Conservation (phyloP, 306 rosid species). For the Castanopsis chinensis region DNA sequence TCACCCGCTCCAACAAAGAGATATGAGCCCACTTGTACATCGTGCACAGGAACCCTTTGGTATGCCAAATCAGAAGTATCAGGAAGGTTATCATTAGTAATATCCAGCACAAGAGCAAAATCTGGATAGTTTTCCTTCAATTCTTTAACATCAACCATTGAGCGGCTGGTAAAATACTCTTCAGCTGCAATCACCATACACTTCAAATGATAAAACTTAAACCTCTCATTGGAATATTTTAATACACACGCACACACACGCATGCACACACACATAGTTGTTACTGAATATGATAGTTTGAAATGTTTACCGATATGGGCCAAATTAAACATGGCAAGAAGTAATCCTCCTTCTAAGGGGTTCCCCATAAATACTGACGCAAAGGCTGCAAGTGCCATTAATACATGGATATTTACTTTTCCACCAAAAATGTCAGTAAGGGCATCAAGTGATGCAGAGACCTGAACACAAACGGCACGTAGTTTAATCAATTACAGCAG, state of each 20-base stretch:
- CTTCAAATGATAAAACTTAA: constrained; percentile 21
- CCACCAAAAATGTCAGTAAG: constrained; percentile 76
- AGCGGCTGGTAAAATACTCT: constrained; percentile 87
- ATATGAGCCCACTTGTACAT: constrained; percentile 72
- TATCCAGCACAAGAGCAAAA: constrained; percentile 82
- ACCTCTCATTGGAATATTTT: background rate
- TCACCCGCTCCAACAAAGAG: constrained; percentile 92
- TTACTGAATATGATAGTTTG: background rate
- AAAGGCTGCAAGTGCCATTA: constrained; percentile 98
- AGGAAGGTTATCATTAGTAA: constrained; percentile 66
- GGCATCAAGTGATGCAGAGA: constrained; percentile 94
- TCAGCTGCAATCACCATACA: constrained; percentile 66
- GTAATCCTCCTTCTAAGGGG: constrained; percentile 91
- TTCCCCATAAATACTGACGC: constrained; percentile 92
- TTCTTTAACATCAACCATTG: constrained; percentile 89
- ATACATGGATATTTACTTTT: constrained; percentile 87
- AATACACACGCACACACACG: background rate
- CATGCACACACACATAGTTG: background rate
- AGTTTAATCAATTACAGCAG: constrained; percentile 11
- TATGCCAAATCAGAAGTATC: constrained; percentile 76
- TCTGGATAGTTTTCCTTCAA: constrained; percentile 93
- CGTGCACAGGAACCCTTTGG: constrained; percentile 86
- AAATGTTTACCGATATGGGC: constrained; percentile 84
- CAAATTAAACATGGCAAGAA: constrained; percentile 93
- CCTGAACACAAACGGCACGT: constrained; percentile 41